Percentiles rank a stretch among this genome's conserved stretches.
These are phyloP conservation scores for button mushroom (Agaricus bisporus) DNA, from an alignment of 768 basidiomycete genomes.

Conservation along the genomic window DNA sequence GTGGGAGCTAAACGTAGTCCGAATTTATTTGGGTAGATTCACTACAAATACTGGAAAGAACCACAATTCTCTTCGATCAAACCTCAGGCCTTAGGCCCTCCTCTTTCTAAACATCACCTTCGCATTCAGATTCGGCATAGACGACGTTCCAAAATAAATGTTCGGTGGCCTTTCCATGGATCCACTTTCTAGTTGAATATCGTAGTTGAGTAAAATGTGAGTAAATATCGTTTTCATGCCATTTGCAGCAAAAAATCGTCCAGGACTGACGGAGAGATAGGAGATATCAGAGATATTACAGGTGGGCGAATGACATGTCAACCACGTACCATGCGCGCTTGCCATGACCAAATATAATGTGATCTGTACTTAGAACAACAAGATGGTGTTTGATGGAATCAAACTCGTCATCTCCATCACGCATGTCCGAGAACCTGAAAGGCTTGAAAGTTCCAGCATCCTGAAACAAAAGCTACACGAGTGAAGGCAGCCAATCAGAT, in stretches of 20 bases:
- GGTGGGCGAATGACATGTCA: background rate
- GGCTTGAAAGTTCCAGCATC: slow-evolving; percentile 29
- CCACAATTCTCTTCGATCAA: background rate
- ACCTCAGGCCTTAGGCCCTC: background rate
- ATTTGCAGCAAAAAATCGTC: slow-evolving; percentile 38
- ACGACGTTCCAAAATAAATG: background rate
- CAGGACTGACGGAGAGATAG: slow-evolving; percentile 21
- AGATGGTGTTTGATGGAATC: slow-evolving; percentile 25
- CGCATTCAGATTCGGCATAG: slow-evolving; percentile 7
- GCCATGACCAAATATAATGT: slow-evolving; percentile 33
- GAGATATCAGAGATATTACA: too few relatives aligned
- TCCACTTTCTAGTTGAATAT: slow-evolving; percentile 20
- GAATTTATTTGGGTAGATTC: too few relatives aligned
- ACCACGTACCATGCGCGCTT: slow-evolving; percentile 23
- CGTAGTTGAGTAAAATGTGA: slow-evolving; percentile 30
- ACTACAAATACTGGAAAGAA: too few relatives aligned
- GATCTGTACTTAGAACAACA: slow-evolving; percentile 23
- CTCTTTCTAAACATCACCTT: slow-evolving; percentile 13
- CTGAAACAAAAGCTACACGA: slow-evolving; percentile 17
- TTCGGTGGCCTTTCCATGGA: slow-evolving; percentile 4
- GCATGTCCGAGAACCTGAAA: slow-evolving; percentile 26
- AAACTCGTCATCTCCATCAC: slow-evolving; percentile 13
- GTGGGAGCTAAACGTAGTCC: too few relatives aligned
- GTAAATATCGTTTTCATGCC: slow-evolving; percentile 37
- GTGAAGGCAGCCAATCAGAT: background rate